Conservation (phyloP, 345 rosid species). For the Microcos paniculata region DNA sequence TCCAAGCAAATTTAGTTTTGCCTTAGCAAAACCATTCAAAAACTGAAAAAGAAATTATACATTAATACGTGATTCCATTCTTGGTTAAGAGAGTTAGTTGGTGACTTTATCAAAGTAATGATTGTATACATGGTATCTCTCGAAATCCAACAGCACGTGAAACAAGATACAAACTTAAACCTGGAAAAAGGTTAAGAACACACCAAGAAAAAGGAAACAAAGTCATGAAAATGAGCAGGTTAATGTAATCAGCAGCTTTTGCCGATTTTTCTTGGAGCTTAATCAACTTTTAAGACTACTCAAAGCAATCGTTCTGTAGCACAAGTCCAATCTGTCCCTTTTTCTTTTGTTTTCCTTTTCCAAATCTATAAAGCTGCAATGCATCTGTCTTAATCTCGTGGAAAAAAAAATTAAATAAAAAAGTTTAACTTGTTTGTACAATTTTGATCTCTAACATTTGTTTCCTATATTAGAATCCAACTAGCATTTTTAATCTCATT, state of each 20-base stretch:
- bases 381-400: background rate
- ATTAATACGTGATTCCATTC: conserved; percentile 14
- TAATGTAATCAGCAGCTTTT: conserved; percentile 22
- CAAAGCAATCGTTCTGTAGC: conserved; percentile 23
- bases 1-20: no score
- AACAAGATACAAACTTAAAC: background rate
- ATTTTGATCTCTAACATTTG: no score
- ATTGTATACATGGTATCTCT: conserved; percentile 14
- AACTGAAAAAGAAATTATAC: background rate
- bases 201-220: background rate
- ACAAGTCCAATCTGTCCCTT: conserved; percentile 29
- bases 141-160: conserved; percentile 32
- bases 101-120: conserved; percentile 5
- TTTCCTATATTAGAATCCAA: no score
- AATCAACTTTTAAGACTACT: conserved; percentile 20
- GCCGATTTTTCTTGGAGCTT: conserved; percentile 2
- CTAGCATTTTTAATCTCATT: no score
- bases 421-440: background rate
- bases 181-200: background rate
- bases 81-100: conserved; percentile 9
- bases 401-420: background rate
- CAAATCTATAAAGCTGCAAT: conserved; percentile 27
- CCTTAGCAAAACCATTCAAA: background rate
- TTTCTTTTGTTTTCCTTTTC: background rate
- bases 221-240: conserved; percentile 15